A percentile compares a stretch with the other conserved stretches of the same genome.
Conservation (phyloP, 2,329 filamentous ascomycete genomes). For the Lomentospora prolificans region DNA sequence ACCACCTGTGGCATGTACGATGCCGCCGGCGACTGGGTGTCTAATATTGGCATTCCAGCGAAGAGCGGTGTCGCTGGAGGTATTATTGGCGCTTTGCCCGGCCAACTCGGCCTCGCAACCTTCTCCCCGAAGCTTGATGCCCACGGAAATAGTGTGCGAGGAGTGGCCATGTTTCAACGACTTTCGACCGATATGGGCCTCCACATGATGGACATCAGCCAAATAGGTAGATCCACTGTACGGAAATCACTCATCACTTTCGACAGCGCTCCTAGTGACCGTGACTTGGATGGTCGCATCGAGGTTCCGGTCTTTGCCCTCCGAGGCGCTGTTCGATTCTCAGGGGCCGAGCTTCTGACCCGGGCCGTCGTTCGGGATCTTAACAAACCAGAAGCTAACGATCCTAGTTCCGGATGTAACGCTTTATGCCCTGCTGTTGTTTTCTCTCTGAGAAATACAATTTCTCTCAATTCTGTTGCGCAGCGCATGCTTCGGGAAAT, state of each 20-base stretch:
- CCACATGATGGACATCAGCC: conserved; percentile 25
- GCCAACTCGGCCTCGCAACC: conserved; percentile 21
- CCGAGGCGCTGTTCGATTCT: conserved; percentile 23
- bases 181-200: conserved; percentile 23
- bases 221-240: conserved; percentile 20
- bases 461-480: conserved; percentile 21
- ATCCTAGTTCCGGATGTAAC: conserved; percentile 18
- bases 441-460: conserved; percentile 22
- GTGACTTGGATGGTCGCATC: conserved; percentile 18
- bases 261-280: conserved; percentile 14
- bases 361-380: conserved; percentile 21
- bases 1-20: conserved; percentile 32
- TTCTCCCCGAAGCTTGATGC: conserved; percentile 23
- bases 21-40: conserved; percentile 28
- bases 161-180: conserved; percentile 22
- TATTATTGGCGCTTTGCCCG: conserved; percentile 22
- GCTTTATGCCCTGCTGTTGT: conserved; percentile 20
- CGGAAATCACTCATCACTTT: conserved; percentile 21
- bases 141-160: conserved; percentile 22
- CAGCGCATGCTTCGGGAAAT: conserved; percentile 20
- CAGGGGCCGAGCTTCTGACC: conserved; percentile 22
- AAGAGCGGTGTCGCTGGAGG: conserved; percentile 26
- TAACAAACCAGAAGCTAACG: conserved; percentile 13
- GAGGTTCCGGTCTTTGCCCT: conserved; percentile 22
- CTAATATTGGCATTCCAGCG: conserved; percentile 26